Percentiles rank a stretch among this genome's conserved stretches.
phyloP scores from a whole-genome alignment of 2,329 filamentous ascomycete species.

The Colletotrichum ledebouriae region DNA sequence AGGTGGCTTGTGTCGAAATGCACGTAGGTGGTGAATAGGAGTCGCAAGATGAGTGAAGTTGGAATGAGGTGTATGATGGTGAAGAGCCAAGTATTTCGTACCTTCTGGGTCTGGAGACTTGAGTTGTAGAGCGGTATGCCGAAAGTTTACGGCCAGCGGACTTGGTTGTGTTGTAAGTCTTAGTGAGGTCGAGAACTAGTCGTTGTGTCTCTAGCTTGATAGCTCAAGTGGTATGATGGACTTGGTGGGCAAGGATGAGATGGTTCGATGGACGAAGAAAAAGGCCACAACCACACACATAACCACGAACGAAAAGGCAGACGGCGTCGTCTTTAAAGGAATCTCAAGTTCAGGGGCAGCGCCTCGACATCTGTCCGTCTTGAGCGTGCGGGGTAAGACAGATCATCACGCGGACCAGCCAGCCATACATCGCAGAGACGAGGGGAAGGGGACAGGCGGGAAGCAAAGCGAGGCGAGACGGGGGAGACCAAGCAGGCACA shows the following conservation, averaged over 20 bases:
- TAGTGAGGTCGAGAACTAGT: too few relatives aligned
- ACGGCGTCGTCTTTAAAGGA: slow-evolving; percentile 35
- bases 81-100: not conserved
- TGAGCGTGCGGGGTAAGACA: slow-evolving; percentile 43
- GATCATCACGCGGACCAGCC: slow-evolving; percentile 41
- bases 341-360: slow-evolving; percentile 36
- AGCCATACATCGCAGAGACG: slow-evolving; percentile 29
- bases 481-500: slow-evolving; percentile 12
- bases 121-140: too few relatives aligned
- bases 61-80: not conserved
- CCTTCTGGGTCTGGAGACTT: too few relatives aligned
- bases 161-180: too few relatives aligned
- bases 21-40: not conserved
- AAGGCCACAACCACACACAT: not conserved
- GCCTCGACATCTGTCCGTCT: slow-evolving; percentile 27
- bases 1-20: not conserved
- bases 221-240: too few relatives aligned
- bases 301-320: slow-evolving; percentile 1
- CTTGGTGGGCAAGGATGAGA: not conserved
- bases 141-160: too few relatives aligned
- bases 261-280: slow-evolving; percentile 21
- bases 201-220: too few relatives aligned
- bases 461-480: slow-evolving; percentile 9
- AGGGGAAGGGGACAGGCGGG: slow-evolving; percentile 4
- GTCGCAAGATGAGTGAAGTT: not conserved